A percentile compares a stretch with the other conserved stretches of the same genome.
Conservation (phyloP, 495 filamentous ascomycete genomes). For the Jackrogersella multiformis region DNA sequence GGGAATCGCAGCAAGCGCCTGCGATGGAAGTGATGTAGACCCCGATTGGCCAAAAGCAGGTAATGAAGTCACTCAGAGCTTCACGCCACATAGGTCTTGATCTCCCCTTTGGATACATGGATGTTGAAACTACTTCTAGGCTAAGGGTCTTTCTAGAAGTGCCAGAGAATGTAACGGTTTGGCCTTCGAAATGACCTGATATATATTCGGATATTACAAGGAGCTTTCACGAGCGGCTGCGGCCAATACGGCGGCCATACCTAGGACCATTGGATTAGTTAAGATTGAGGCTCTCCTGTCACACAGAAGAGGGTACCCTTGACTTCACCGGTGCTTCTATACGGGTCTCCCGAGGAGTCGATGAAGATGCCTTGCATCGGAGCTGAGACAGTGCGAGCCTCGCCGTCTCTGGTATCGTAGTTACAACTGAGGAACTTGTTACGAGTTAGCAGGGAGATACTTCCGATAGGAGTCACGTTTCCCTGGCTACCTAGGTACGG, state of each 20-base stretch:
- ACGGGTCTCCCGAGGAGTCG: not conserved
- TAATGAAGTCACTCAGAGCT: conserved; percentile 5
- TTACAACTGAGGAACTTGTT: conserved; percentile 13
- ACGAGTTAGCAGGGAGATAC: not conserved
- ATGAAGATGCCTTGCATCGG: not conserved
- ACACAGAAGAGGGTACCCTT: not conserved
- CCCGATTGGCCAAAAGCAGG: conserved; percentile 25
- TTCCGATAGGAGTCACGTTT: not conserved
- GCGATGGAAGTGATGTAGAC: conserved; percentile 9
- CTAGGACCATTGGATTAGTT: not conserved
- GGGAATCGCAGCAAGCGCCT: conserved; percentile 9
- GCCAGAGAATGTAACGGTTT: not conserved
- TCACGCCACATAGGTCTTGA: not conserved
- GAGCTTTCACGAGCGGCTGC: too few species aligned
- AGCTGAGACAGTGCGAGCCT: conserved; percentile 31
- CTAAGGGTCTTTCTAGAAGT: not conserved
- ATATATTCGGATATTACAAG: conserved; percentile 8
- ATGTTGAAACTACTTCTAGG: not conserved
- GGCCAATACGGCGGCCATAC: not conserved
- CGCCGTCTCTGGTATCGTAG: not conserved
- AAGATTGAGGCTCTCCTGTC: conserved; percentile 11
- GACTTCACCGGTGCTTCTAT: conserved; percentile 5
- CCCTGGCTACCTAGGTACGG: not conserved
- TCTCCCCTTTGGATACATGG: not conserved
- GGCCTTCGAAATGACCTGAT: not conserved